A percentile compares a stretch with the other conserved stretches of the same genome.
These are phyloP conservation scores for Ophiostoma sp. DNA, from an alignment of 2,329 filamentous ascomycete species.

Conservation along the genomic window DNA sequence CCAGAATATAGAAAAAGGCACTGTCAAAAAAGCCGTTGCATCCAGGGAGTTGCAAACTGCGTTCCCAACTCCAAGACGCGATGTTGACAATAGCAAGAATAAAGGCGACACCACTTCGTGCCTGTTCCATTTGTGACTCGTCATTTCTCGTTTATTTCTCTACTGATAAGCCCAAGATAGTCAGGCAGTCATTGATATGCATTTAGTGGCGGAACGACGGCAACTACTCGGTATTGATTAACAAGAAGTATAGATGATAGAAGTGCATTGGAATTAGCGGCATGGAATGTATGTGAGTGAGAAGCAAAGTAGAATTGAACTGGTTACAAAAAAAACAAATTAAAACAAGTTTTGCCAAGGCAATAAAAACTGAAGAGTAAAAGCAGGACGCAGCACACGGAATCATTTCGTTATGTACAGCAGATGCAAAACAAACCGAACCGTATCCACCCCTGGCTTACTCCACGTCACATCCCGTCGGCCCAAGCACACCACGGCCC, in stretches of 20 bases:
- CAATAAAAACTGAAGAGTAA: too few relatives aligned
- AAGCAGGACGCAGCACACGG: too few relatives aligned
- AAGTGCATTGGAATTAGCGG: too few relatives aligned
- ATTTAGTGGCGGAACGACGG: too few relatives aligned
- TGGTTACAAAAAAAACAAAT: too few relatives aligned
- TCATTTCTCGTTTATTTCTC: not conserved
- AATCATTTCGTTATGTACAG: too few relatives aligned
- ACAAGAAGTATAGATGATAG: too few relatives aligned
- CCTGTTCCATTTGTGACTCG: not conserved
- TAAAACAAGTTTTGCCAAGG: too few relatives aligned
- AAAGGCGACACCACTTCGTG: not conserved
- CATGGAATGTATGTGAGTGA: too few relatives aligned
- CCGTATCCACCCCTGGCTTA: not conserved
- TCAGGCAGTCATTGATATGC: not conserved
- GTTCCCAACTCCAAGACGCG: not conserved
- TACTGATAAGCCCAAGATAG: too few relatives aligned
- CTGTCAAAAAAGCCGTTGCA: not conserved
- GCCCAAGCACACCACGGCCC: not conserved
- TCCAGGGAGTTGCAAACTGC: not conserved
- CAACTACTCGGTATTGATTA: too few relatives aligned
- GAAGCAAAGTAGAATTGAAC: too few relatives aligned
- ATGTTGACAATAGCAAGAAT: not conserved
- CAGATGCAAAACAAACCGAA: not conserved
- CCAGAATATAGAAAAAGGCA: not conserved
- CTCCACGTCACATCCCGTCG: not conserved